Evolutionary conservation across 371 early-diverging fungal genomes (phyloP), one percentile per base, ranked within the genome.

Genomic region (Batkoa obscura): DNA sequence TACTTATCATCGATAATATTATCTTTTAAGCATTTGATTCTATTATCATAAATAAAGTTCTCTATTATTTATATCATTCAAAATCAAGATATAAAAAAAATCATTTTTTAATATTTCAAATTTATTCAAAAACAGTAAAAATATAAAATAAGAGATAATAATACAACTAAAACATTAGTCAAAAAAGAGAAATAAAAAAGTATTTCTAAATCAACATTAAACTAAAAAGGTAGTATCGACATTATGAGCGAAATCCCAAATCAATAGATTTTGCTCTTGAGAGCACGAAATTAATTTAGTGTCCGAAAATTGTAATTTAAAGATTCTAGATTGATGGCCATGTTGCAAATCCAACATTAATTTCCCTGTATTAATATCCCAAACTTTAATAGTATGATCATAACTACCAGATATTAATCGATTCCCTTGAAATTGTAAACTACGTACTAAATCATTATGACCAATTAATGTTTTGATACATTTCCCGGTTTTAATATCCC

Each of bases 301-400:
- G 55, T 71, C 72, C 61, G 89, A 86, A 61, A 88, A 81, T 63
- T 84, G 85, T 15, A 92, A 66, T 64, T 89, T 87, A 59, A 92
- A 83, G 2, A 94, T 84, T 58, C 92, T 83, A 61, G 76, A 70
- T 55, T 76, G 53, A 72, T 84, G 72, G 62, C 77, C 74, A 59
- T 77, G 59, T 61, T 66, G 59, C 69, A 73, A 65, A 61, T 75
- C 64, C 59, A 63, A 65, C 58, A 76, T 23, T 56, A 78, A 17
- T 39, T 61, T 60, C 0, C 80, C 83, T 6, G 72, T 71, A 33
- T 73, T 66, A 23, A 78, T 63, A 58, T 81, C 78, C 84, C 88
- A 90, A 32, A 90, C 76, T 63, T 83, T 85, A 61, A 94, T 72
- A 2, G 83, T 79, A 62, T 84, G 83, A 63, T 94, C 94, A 60